Evolutionary conservation across 768 basidiomycete genomes (phyloP).

Genomic region (Termitomyces sp.): DNA sequence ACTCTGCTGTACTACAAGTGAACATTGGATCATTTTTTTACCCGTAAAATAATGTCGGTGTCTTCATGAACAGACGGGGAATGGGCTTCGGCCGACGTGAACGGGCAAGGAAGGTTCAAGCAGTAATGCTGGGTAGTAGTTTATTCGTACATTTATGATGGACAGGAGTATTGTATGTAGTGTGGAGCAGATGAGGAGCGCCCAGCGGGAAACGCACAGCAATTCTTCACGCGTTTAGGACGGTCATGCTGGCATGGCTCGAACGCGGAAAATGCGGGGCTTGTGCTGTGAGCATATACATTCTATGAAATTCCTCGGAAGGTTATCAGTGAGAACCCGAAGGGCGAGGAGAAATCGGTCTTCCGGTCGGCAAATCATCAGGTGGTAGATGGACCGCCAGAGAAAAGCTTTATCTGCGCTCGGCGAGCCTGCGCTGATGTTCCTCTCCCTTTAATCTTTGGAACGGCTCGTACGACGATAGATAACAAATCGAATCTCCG

Average conservation of each 20-base stretch:
- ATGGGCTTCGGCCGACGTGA: conserved; percentile 8
- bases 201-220: background rate
- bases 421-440: background rate
- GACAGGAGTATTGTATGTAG: background rate
- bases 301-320: background rate
- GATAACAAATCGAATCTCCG: background rate
- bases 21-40: background rate
- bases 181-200: background rate
- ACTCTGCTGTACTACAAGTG: background rate
- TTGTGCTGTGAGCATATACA: background rate
- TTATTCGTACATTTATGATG: background rate
- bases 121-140: background rate
- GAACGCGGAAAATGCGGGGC: background rate
- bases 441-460: background rate
- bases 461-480: background rate
- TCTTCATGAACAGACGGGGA: background rate
- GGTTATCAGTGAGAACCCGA: conserved; percentile 1
- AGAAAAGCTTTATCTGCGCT: background rate
- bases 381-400: background rate
- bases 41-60: background rate
- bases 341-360: conserved; percentile 2
- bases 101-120: background rate
- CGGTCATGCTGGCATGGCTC: background rate
- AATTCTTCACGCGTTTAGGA: background rate
- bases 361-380: background rate